Evolutionary conservation across 2,329 filamentous ascomycete species (phyloP), one percentile per base, ranked within the genome.

Genomic region (Pseudopithomyces chartarum): DNA sequence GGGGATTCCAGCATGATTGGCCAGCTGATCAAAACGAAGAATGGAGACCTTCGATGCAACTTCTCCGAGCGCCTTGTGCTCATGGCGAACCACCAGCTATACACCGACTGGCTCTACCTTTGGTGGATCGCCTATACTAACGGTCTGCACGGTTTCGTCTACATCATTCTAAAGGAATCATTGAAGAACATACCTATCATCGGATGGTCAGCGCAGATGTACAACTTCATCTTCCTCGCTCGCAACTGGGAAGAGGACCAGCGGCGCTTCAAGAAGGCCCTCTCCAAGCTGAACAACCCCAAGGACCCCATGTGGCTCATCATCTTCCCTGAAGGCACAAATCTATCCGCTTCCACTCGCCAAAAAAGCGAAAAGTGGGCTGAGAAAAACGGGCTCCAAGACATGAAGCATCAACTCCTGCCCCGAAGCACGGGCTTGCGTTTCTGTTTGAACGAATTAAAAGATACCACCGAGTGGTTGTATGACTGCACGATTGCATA

Each of bases 401-500:
- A 96, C 65, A 84, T 86, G 61, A 84, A 90, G 67, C 90, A 96
- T 70, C 76, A 90, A 53, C 82, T 96, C 63, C 78, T 96, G 2
- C 92, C 92, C 1, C 83, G 92, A 51, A 92, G 90, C 73, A 95
- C 91, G 0, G 92, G 92, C 47, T 84, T 90, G 60, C 89, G 85
- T 62, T 96, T 92, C 69, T 93, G 90, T 65, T 77, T 96, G 42
- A 87, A 88, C 59, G 88, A 96, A 74, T 79, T 96, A 13, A 85
- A 86, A 65, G 85, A 84, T 8, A 88, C 88, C 0, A 86, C 93
- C 0, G 90, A 95, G 11, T 96, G 91, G 78, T 81, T 96, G 0
- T 96, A 96, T 67, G 92, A 96, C 76, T 97, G 93, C 76, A 98
- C 95, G 0, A 89, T 99, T 55, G 93, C 92, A 4, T 99, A 99